Conservation (phyloP, 768 basidiomycete species). For the Auriscalpium orientale region DNA sequence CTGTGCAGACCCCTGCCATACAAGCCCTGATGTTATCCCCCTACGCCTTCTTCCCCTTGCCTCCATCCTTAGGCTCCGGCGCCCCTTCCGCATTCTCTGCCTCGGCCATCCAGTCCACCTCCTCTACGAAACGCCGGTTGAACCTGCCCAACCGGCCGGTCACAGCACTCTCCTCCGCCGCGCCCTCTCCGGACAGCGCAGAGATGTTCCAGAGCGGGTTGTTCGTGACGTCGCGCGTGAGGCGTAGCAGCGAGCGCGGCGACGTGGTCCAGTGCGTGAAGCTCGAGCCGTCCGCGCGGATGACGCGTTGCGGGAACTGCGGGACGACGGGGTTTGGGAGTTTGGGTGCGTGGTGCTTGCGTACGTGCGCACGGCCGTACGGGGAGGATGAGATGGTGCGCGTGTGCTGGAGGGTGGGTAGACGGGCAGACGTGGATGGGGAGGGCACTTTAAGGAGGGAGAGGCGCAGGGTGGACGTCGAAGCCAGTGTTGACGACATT, state of each 20-base stretch:
- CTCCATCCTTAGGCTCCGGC: neutral
- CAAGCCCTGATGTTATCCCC: neutral
- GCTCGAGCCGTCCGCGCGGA: constrained; percentile 83
- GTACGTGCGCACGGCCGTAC: constrained; percentile 79
- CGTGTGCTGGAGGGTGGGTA: constrained; percentile 10
- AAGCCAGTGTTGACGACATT: no score
- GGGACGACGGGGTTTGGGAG: constrained; percentile 83
- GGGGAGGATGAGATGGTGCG: constrained; percentile 62
- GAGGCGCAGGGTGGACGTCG: no score
- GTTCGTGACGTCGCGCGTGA: constrained; percentile 85
- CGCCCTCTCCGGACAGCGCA: constrained; percentile 31
- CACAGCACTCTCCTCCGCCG: constrained; percentile 62
- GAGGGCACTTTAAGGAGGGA: no score
- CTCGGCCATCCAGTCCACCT: constrained; percentile 25
- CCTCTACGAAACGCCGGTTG: constrained; percentile 60
- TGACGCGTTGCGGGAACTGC: constrained; percentile 78
- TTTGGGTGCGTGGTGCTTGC: constrained; percentile 56
- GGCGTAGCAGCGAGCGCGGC: constrained; percentile 64
- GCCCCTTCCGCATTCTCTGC: constrained; percentile 3
- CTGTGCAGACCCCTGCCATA: no score
- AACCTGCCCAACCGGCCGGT: constrained; percentile 79
- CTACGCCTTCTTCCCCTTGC: neutral
- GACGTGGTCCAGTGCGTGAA: constrained; percentile 88
- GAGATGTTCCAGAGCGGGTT: constrained; percentile 81
- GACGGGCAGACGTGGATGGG: no score